phyloP scores from a whole-genome alignment of 352 stramenopile species.

The Pythium utonaiense region DNA sequence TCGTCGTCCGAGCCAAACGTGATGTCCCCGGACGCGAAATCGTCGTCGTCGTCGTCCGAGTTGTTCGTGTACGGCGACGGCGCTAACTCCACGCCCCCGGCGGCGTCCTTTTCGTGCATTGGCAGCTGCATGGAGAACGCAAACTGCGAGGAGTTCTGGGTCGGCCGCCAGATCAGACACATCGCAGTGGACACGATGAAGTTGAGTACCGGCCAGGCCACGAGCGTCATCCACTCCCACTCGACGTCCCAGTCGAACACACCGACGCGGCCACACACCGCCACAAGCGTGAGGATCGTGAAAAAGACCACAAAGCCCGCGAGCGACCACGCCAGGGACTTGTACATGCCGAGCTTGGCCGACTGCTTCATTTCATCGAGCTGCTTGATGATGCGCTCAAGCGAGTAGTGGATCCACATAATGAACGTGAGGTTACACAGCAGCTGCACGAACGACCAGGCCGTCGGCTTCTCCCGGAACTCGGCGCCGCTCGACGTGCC shows the following conservation, averaged over 20 bases:
- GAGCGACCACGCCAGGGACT: constrained; percentile 72
- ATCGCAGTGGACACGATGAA: constrained; percentile 88
- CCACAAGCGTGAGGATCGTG: constrained; percentile 77
- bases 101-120: constrained; percentile 55
- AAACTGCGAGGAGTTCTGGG: constrained; percentile 81
- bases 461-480: constrained; percentile 73
- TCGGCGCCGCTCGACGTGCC: constrained; percentile 75
- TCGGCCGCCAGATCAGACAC: constrained; percentile 89
- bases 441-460: constrained; percentile 84
- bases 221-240: constrained; percentile 91
- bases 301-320: constrained; percentile 88
- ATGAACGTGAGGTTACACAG: constrained; percentile 88
- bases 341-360: constrained; percentile 89
- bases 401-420: constrained; percentile 88
- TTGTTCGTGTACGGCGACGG: constrained; percentile 46
- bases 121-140: constrained; percentile 84
- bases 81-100: constrained; percentile 48
- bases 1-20: constrained; percentile 57
- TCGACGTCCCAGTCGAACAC: constrained; percentile 90
- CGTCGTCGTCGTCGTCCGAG: constrained; percentile 55
- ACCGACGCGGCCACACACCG: constrained; percentile 75
- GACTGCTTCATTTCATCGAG: constrained; percentile 86
- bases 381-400: constrained; percentile 80
- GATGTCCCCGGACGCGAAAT: constrained; percentile 29
- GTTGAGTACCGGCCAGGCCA: constrained; percentile 89